A percentile compares a stretch with the other conserved stretches of the same genome.
Conservation (phyloP, 257 asterid species). For the Asclepias syriaca region DNA sequence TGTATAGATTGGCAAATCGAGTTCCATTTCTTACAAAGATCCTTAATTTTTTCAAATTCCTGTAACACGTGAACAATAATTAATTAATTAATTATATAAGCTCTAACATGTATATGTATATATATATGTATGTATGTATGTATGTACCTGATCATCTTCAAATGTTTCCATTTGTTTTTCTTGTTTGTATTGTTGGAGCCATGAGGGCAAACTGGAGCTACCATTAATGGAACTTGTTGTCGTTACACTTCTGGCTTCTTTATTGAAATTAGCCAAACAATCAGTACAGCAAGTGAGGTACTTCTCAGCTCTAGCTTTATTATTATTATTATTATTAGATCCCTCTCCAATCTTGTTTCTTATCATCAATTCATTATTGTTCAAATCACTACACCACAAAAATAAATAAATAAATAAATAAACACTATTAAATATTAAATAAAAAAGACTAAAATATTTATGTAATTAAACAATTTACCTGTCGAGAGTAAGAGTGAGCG, state of each 20-base stretch:
- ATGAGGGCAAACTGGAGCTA: conserved; percentile 64
- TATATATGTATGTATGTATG: no score
- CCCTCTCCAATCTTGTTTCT: conserved; percentile 46
- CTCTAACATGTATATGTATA: no score
- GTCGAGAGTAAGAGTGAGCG: conserved; percentile 63
- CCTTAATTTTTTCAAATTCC: conserved; percentile 53
- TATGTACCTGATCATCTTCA: conserved; percentile 33
- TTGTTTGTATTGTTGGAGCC: conserved; percentile 78
- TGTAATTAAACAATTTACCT: conserved; percentile 20
- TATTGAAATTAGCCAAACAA: conserved; percentile 56
- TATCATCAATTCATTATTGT: conserved; percentile 17
- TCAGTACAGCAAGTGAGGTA: conserved; percentile 69
- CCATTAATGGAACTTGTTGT: conserved; percentile 21
- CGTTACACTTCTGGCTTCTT: conserved; percentile 49
- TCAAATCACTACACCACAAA: conserved; percentile 34
- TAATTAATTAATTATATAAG: no score
- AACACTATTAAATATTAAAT: no score
- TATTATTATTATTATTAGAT: neutral
- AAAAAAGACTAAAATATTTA: no score
- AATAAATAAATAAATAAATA: neutral
- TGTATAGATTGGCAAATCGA: conserved; percentile 75
- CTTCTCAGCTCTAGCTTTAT: conserved; percentile 45
- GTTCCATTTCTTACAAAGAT: conserved; percentile 89
- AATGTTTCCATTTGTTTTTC: conserved; percentile 33
- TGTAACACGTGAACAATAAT: conserved; percentile 16